A percentile compares a stretch with the other conserved stretches of the same genome.
These are phyloP conservation scores for Ceraceosorus guamensis DNA, from an alignment of 1,284 basidiomycete genomes.

Conservation along the genomic window DNA sequence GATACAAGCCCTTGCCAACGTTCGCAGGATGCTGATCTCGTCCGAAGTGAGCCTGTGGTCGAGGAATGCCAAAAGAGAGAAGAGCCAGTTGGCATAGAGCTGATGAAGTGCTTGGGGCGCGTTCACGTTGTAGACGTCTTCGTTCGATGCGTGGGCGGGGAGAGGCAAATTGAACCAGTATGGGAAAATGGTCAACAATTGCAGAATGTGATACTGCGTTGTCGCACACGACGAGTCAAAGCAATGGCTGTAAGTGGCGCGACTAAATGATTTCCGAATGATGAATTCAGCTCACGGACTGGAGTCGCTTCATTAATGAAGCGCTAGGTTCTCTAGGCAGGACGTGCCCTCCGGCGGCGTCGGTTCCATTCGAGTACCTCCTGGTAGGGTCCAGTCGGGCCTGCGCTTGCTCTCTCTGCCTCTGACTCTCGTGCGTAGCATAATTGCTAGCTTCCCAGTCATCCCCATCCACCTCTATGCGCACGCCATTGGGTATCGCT, in stretches of 20 bases:
- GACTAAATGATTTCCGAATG: too few species aligned
- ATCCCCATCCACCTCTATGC: conserved; percentile 3
- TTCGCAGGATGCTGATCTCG: conserved; percentile 69
- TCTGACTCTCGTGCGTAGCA: too few species aligned
- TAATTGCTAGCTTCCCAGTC: background rate
- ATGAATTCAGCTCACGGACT: background rate
- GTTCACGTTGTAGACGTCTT: conserved; percentile 1
- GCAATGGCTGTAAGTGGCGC: too few species aligned
- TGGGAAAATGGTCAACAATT: conserved; percentile 17
- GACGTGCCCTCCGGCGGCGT: too few species aligned
- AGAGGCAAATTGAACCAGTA: conserved; percentile 22
- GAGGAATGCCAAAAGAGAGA: conserved; percentile 66
- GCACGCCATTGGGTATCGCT: background rate
- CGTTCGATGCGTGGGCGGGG: conserved; percentile 4
- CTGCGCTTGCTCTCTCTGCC: background rate
- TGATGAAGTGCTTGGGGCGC: conserved; percentile 54
- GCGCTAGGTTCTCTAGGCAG: background rate
- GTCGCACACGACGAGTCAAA: too few species aligned
- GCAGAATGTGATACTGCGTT: conserved; percentile 15
- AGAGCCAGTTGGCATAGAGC: conserved; percentile 73
- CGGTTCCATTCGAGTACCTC: background rate
- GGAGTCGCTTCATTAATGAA: background rate
- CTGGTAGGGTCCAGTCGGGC: background rate
- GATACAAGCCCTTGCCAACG: conserved; percentile 67
- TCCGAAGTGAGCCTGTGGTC: conserved; percentile 68